These are phyloP conservation scores for Dentipellis sp. DNA, from an alignment of 768 basidiomycete species.

Conservation along the genomic window DNA sequence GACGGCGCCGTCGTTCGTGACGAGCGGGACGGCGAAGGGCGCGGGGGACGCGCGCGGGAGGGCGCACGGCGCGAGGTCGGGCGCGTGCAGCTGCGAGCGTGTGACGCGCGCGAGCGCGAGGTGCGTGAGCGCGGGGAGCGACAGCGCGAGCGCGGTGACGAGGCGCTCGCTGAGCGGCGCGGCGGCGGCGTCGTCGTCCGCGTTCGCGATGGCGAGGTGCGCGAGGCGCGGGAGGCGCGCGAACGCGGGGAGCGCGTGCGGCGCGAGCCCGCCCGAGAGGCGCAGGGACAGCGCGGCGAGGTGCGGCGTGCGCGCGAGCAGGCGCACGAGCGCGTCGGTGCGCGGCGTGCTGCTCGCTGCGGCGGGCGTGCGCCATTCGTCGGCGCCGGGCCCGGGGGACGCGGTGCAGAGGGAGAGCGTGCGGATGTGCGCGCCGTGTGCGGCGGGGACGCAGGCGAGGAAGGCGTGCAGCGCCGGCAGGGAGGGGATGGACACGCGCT, in stretches of 20 bases:
- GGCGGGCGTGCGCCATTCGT: background rate
- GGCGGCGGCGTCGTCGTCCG: conserved; percentile 9
- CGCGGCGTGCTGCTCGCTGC: background rate
- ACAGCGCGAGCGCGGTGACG: conserved; percentile 8
- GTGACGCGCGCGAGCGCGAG: conserved; percentile 13
- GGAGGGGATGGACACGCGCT: conserved; percentile 9
- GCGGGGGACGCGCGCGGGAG: background rate
- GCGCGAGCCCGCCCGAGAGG: conserved; percentile 11
- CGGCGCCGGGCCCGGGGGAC: background rate
- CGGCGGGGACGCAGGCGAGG: conserved; percentile 8
- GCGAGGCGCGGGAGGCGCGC: conserved; percentile 2
- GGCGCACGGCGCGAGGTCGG: background rate
- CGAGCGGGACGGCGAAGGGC: background rate
- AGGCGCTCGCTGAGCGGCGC: conserved; percentile 7
- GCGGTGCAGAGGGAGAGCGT: conserved; percentile 9
- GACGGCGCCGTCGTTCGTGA: background rate
- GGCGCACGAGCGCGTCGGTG: conserved; percentile 5
- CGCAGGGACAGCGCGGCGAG: conserved; percentile 9
- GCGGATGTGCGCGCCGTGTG: conserved; percentile 10
- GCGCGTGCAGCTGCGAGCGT: conserved; percentile 1
- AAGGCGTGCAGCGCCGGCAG: conserved; percentile 10
- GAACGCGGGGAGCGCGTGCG: conserved; percentile 2
- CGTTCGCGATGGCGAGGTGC: conserved; percentile 10
- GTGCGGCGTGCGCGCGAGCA: conserved; percentile 5
- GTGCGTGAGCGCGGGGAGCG: conserved; percentile 8